Percentiles rank a stretch among this genome's conserved stretches.
Evolutionary conservation across 1,284 basidiomycete genomes (phyloP).

Genomic region (Trichosporon asahii): DNA sequence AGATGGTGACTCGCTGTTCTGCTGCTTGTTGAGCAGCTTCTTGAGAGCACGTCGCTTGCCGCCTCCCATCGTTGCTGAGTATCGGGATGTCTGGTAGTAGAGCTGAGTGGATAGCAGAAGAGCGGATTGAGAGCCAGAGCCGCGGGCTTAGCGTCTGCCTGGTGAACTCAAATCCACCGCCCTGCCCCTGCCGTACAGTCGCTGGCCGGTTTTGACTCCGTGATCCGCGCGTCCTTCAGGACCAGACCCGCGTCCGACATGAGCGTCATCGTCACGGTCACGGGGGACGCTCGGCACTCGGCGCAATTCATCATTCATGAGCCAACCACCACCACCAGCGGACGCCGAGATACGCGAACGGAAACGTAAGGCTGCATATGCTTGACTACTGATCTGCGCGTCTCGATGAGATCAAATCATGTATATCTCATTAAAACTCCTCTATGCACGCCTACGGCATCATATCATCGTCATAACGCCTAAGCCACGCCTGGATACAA

Average conservation of each 20-base stretch:
- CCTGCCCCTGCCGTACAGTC: not conserved
- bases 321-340: not conserved
- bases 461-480: constrained; percentile 3
- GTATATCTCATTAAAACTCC: constrained; percentile 9
- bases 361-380: not conserved
- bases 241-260: not conserved
- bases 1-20: constrained; percentile 1
- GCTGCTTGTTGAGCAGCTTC: constrained; percentile 36
- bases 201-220: not conserved
- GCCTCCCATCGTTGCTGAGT: constrained; percentile 39
- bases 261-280: not conserved
- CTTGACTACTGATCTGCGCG: not conserved
- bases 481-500: not conserved
- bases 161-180: not conserved
- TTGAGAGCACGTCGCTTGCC: constrained; percentile 49
- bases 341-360: not conserved
- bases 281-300: not conserved
- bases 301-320: not conserved
- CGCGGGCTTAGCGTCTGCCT: not conserved
- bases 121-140: not conserved
- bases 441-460: not conserved
- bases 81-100: not conserved
- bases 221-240: not conserved
- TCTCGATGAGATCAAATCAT: not conserved
- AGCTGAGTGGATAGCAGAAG: not conserved